phyloP scores from a whole-genome alignment of 345 rosid genomes.

The Murraya koenigii region DNA sequence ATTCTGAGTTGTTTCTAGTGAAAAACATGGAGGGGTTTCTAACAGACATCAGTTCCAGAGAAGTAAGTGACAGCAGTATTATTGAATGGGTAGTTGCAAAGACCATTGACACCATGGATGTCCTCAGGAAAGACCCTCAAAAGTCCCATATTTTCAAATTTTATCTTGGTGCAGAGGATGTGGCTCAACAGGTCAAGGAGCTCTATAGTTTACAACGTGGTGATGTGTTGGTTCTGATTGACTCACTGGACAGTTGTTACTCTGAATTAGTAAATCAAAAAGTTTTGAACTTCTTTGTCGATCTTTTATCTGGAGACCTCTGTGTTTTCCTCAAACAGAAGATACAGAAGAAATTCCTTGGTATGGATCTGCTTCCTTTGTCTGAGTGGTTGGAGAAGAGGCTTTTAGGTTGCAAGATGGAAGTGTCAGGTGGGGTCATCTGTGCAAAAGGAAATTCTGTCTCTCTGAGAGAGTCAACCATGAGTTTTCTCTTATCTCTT shows the following conservation, averaged over 20 bases:
- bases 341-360: constrained; percentile 54
- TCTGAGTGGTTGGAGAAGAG: constrained; percentile 90
- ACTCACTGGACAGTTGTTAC: constrained; percentile 64
- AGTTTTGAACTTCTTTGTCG: constrained; percentile 82
- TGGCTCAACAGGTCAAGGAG: constrained; percentile 42
- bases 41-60: constrained; percentile 50
- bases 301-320: constrained; percentile 66
- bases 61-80: constrained; percentile 42
- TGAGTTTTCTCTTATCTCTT: constrained; percentile 66
- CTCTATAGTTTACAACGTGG: constrained; percentile 48
- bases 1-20: constrained; percentile 63
- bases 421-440: constrained; percentile 43
- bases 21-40: constrained; percentile 80
- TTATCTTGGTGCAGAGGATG: constrained; percentile 64
- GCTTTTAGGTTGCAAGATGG: constrained; percentile 65
- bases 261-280: constrained; percentile 70
- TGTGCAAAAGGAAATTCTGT: constrained; percentile 60
- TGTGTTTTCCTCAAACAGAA: constrained; percentile 57
- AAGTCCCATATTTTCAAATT: constrained; percentile 50
- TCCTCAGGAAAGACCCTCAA: constrained; percentile 69
- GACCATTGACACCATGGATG: constrained; percentile 67
- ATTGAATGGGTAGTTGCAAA: constrained; percentile 71
- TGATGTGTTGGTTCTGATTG: constrained; percentile 72
- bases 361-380: constrained; percentile 60
- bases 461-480: constrained; percentile 76